A percentile compares a stretch with the other conserved stretches of the same genome.
Evolutionary conservation across 2,329 filamentous ascomycete species (phyloP).

Genomic region (Monosporascus sp.): DNA sequence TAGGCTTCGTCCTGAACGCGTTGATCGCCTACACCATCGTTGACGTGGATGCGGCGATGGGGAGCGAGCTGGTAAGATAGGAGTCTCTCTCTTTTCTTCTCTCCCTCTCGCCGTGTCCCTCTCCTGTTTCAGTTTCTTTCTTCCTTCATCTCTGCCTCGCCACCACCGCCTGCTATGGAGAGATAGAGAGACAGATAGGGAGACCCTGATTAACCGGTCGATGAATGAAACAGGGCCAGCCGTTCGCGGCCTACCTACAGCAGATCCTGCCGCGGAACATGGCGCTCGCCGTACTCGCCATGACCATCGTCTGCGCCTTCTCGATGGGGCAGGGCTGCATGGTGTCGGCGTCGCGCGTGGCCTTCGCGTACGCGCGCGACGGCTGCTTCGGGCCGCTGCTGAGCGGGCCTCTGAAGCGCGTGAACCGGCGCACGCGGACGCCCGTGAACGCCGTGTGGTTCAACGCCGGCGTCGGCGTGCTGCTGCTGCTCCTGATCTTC

Average conservation of each 20-base stretch:
- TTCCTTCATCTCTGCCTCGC: too few relatives aligned
- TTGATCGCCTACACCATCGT: constrained; percentile 68
- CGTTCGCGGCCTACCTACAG: constrained; percentile 64
- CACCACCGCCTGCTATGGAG: too few relatives aligned
- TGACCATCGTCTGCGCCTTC: constrained; percentile 66
- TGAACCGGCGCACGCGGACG: constrained; percentile 56
- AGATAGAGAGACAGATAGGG: too few relatives aligned
- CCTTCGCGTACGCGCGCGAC: constrained; percentile 68
- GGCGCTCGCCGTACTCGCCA: constrained; percentile 55
- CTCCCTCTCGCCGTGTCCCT: not conserved
- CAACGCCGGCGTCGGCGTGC: constrained; percentile 53
- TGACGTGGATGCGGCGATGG: constrained; percentile 53
- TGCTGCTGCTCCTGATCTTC: constrained; percentile 60
- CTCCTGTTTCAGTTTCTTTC: not conserved
- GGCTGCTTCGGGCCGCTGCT: constrained; percentile 57
- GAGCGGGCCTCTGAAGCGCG: constrained; percentile 51
- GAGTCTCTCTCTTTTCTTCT: not conserved
- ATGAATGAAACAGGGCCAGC: constrained; percentile 41
- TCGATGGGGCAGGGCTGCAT: constrained; percentile 70
- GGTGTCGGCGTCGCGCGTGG: constrained; percentile 59
- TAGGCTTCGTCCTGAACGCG: constrained; percentile 70
- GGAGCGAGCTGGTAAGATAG: constrained; percentile 46
- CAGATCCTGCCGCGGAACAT: constrained; percentile 57
- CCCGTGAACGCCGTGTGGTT: constrained; percentile 68
- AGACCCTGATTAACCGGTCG: not conserved